These are phyloP conservation scores for Filobasidium floriforme DNA, from an alignment of 768 basidiomycete genomes.

Conservation along the genomic window DNA sequence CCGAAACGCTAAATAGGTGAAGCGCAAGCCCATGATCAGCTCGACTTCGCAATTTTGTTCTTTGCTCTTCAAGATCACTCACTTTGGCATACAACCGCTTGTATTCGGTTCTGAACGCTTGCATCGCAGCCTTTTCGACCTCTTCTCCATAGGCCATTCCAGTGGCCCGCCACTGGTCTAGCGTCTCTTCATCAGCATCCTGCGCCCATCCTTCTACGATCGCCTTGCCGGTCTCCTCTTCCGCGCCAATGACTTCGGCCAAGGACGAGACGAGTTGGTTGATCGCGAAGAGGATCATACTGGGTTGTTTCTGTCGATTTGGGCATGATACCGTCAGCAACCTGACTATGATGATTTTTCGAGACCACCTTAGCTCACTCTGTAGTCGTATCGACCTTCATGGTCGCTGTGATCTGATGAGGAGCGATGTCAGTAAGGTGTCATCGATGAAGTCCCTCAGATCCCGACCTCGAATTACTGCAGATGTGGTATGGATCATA, in stretches of 20 bases:
- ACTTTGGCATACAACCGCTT: constrained; percentile 48
- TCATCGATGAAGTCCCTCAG: too few relatives aligned
- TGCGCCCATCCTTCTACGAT: constrained; percentile 58
- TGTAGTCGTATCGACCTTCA: constrained; percentile 68
- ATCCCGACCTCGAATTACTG: constrained; percentile 45
- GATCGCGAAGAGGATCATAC: constrained; percentile 60
- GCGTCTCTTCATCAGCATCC: constrained; percentile 50
- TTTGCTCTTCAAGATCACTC: background rate
- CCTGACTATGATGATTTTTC: background rate
- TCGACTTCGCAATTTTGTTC: too few relatives aligned
- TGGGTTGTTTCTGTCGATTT: constrained; percentile 41
- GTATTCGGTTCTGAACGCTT: constrained; percentile 60
- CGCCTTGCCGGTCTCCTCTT: constrained; percentile 52
- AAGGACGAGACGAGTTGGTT: constrained; percentile 58
- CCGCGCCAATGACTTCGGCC: constrained; percentile 78
- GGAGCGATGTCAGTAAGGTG: background rate
- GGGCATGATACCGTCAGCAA: constrained; percentile 12
- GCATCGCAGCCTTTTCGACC: constrained; percentile 57
- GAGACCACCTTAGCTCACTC: constrained; percentile 38
- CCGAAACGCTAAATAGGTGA: constrained; percentile 59
- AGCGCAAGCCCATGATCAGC: too few relatives aligned
- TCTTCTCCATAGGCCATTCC: constrained; percentile 54
- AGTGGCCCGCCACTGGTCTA: constrained; percentile 56
- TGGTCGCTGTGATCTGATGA: constrained; percentile 65
- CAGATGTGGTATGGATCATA: constrained; percentile 79